phyloP scores from a whole-genome alignment of 495 filamentous ascomycete species.

The Neurospora sp. region DNA sequence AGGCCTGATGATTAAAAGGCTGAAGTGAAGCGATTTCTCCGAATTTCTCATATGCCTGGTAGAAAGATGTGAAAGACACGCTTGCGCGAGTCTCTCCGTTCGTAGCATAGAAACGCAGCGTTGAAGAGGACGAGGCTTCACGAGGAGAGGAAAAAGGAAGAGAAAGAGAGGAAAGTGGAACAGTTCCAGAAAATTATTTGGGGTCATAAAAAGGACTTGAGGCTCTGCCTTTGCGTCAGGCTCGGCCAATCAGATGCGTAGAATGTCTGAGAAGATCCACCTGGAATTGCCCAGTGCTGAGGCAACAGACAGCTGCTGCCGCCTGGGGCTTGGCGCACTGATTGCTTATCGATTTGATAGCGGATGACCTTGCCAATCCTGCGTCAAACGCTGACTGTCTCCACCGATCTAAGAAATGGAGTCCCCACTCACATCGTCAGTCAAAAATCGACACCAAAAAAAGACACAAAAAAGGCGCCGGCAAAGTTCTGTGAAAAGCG shows the following conservation, averaged over 20 bases:
- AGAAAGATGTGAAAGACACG: slow-evolving; percentile 23
- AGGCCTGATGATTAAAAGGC: slow-evolving; percentile 52
- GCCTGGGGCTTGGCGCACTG: not conserved
- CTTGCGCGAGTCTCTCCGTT: slow-evolving; percentile 50
- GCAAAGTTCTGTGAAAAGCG: not conserved
- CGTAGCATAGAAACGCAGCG: slow-evolving; percentile 99
- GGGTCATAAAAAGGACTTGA: slow-evolving; percentile 16
- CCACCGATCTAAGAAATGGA: not conserved
- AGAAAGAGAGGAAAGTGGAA: slow-evolving; percentile 11
- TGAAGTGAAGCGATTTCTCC: slow-evolving; percentile 57
- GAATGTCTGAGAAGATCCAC: not conserved
- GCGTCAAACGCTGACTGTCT: not conserved
- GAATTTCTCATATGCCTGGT: slow-evolving; percentile 98
- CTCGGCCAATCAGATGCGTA: not conserved
- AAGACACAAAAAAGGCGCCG: not conserved
- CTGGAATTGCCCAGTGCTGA: not conserved
- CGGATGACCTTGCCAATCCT: not conserved
- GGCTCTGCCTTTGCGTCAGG: slow-evolving; percentile 1
- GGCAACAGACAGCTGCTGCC: not conserved
- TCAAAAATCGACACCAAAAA: not conserved
- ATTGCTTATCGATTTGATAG: not conserved
- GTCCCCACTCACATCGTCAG: not conserved
- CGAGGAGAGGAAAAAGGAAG: slow-evolving; percentile 34
- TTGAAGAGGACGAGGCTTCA: slow-evolving; percentile 89
- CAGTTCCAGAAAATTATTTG: slow-evolving; percentile 10